phyloP scores from a whole-genome alignment of 2,329 filamentous ascomycete species.

The Pestalotiopsis sp. region DNA sequence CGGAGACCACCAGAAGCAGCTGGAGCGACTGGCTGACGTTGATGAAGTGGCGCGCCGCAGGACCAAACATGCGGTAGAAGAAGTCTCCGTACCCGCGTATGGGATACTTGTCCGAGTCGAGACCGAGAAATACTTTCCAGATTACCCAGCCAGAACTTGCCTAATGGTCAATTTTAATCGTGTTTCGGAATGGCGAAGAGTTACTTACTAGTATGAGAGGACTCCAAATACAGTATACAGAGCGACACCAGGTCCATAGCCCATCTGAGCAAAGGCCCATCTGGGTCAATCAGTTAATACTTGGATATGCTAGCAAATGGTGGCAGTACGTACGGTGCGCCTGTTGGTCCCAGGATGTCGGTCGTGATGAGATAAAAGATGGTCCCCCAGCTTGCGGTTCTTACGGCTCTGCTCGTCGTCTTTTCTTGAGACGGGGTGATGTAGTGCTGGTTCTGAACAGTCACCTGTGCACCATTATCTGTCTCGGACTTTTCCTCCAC shows the following conservation, averaged over 20 bases:
- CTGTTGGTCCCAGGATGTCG: slow-evolving; percentile 41
- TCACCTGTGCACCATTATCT: not conserved
- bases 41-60: slow-evolving; percentile 44
- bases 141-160: slow-evolving; percentile 44
- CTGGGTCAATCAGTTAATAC: not conserved
- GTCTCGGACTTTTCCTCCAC: not conserved
- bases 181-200: not conserved
- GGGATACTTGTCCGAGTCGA: slow-evolving; percentile 50
- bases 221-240: slow-evolving; percentile 48
- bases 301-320: not conserved
- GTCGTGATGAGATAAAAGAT: slow-evolving; percentile 53
- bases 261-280: slow-evolving; percentile 31
- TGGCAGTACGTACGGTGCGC: not conserved
- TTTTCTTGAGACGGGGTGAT: slow-evolving; percentile 47
- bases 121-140: slow-evolving; percentile 46
- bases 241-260: slow-evolving; percentile 39
- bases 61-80: slow-evolving; percentile 50
- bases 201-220: slow-evolving; percentile 33
- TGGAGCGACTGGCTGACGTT: slow-evolving; percentile 51
- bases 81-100: slow-evolving; percentile 48
- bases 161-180: not conserved
- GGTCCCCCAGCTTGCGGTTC: slow-evolving; percentile 48
- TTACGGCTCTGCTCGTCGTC: slow-evolving; percentile 45
- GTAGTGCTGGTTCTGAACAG: not conserved
- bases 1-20: slow-evolving; percentile 51